These are phyloP conservation scores for Calycina marina DNA, from an alignment of 2,329 filamentous ascomycete genomes.

Conservation along the genomic window DNA sequence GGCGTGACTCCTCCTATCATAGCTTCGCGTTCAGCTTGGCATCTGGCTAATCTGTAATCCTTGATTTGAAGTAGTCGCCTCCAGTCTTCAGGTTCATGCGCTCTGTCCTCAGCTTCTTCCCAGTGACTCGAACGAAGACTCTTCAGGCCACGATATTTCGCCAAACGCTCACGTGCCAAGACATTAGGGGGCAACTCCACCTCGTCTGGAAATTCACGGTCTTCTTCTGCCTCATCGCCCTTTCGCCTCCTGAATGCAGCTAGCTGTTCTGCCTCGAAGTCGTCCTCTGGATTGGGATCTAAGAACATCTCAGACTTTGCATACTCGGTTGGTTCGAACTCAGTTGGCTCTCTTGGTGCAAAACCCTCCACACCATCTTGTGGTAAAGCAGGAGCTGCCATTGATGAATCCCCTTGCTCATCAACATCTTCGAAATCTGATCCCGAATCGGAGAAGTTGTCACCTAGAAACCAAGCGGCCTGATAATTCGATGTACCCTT, in stretches of 20 bases:
- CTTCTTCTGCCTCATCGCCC: slow-evolving; percentile 70
- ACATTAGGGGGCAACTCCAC: slow-evolving; percentile 87
- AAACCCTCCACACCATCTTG: slow-evolving; percentile 73
- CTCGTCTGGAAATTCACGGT: slow-evolving; percentile 92
- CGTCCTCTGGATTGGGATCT: slow-evolving; percentile 62
- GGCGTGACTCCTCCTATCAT: slow-evolving; percentile 75
- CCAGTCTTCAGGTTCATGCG: slow-evolving; percentile 85
- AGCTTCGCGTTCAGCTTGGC: slow-evolving; percentile 63
- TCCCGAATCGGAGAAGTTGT: slow-evolving; percentile 61
- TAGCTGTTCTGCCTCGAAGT: slow-evolving; percentile 62
- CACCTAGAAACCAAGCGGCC: slow-evolving; percentile 77
- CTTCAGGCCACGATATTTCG: slow-evolving; percentile 82
- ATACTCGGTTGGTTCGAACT: slow-evolving; percentile 75
- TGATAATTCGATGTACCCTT: slow-evolving; percentile 91
- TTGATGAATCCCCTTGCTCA: slow-evolving; percentile 42
- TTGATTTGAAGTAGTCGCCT: slow-evolving; percentile 67
- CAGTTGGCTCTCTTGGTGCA: slow-evolving; percentile 52
- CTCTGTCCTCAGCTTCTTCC: slow-evolving; percentile 76
- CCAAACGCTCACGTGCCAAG: slow-evolving; percentile 69
- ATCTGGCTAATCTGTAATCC: slow-evolving; percentile 80
- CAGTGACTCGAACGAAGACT: slow-evolving; percentile 76
- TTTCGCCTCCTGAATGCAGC: slow-evolving; percentile 68
- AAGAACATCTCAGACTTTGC: slow-evolving; percentile 87
- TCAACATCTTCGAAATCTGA: slow-evolving; percentile 66
- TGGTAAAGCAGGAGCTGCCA: slow-evolving; percentile 44